Percentiles rank a stretch among this genome's conserved stretches.
Evolutionary conservation across 148 eudicot species (phyloP).

Genomic region (Rhododendron griersonianum): DNA sequence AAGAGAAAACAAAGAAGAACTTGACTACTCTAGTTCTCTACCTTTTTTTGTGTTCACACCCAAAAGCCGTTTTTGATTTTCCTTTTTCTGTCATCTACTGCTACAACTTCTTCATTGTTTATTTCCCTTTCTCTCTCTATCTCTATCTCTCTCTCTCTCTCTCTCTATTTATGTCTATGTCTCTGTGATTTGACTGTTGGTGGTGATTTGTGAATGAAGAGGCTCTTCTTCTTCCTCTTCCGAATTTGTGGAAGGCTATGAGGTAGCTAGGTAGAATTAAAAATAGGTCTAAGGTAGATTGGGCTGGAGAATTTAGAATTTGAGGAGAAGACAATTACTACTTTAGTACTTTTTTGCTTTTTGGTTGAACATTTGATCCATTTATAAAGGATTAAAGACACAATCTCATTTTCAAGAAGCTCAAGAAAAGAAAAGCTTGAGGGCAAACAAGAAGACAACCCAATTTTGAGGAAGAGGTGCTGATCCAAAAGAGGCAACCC

Average conservation of each 20-base stretch:
- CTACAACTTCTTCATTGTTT: not conserved
- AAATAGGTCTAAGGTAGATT: not conserved
- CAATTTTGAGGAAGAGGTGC: not conserved
- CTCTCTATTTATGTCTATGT: not conserved
- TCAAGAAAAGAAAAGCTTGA: not conserved
- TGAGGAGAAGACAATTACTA: not conserved
- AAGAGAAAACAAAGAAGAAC: not conserved
- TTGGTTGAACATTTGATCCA: no score
- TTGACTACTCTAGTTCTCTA: not conserved
- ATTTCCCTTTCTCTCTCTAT: not conserved
- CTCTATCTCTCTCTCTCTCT: not conserved
- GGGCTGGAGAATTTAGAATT: not conserved
- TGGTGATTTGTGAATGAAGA: no score
- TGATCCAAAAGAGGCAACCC: not conserved
- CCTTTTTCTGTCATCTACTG: not conserved
- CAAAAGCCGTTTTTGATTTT: not conserved
- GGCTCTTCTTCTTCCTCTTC: no score
- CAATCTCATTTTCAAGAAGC: not conserved
- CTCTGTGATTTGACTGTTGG: not conserved
- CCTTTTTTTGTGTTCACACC: not conserved
- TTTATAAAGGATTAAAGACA: no score
- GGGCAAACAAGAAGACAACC: not conserved
- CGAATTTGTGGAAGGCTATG: no score
- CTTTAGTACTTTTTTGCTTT: no score
- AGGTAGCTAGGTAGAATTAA: no score